Base-by-base conservation (phyloP, 1,139 yeast genomes). In the Ogataea hybrid region DNA sequence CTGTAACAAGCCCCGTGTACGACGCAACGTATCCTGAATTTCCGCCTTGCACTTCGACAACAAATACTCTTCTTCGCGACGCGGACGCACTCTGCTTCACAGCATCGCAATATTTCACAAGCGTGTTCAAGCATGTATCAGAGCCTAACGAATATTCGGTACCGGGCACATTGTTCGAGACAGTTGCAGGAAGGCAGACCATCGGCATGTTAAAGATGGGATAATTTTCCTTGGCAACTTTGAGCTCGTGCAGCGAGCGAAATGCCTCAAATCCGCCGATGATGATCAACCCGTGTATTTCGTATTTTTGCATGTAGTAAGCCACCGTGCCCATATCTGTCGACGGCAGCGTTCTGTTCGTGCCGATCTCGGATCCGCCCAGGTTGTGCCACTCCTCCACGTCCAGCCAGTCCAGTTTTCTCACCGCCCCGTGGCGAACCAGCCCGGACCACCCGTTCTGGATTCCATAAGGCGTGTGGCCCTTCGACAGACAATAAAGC, bases 121-220 rank as follows among this genome's bases (percentile, higher is more conserved):
- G 75, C 27, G 94, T 78, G 65, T 92, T 92, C 68, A 92, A 71
- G 69, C 97, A 90, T 7, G 98, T 92, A 60, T 92, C 97, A 25
- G 92, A 71, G 47, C 98, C 98, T 42, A 92, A 70, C 0, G 96
- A 88, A 65, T 88, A 89, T 66, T 92, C 97, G 3, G 97, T 83
- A 46, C 97, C 98, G 11, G 98, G 98, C 39, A 92, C 97, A 58
- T 92, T 92, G 65, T 92, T 92, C n/a, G 96, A 87, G 51, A 92
- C 85, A 6, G 97, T 92, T 14, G 97, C 96, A 14, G 98, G 97
- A 45, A 92, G 73, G 50, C 89, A 84, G 37, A 86, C 85, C 84
- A 89, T 84, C 49, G 98, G 98, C 53, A 92, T 88, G 61, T 90
- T 79, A 71, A 92, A 87, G 15, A 94, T 83, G 18, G 97, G 96